A percentile compares a stretch with the other conserved stretches of the same genome.
Evolutionary conservation across 2,329 filamentous ascomycete species (phyloP).

Genomic region (Fusarium avenaceum): DNA sequence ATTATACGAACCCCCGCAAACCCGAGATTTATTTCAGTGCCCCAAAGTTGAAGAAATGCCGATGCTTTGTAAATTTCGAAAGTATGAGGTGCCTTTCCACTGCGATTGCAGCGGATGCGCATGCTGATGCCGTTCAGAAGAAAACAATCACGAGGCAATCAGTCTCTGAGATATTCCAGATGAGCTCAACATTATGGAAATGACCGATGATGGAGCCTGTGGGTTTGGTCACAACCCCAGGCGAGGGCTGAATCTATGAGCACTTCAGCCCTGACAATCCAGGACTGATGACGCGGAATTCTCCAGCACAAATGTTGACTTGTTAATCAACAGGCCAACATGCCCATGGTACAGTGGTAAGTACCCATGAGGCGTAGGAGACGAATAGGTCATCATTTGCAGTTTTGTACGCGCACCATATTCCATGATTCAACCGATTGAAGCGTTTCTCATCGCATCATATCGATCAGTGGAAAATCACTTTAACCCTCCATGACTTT

Average conservation of each 20-base stretch:
- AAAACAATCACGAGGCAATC: background rate
- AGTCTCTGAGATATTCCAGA: background rate
- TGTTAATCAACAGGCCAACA: slow-evolving; percentile 7
- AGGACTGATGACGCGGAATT: slow-evolving; percentile 33
- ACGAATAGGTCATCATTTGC: background rate
- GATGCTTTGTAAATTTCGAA: slow-evolving; percentile 14
- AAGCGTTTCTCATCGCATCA: slow-evolving; percentile 15
- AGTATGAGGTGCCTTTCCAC: background rate
- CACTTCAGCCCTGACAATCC: slow-evolving; percentile 36
- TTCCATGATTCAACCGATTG: background rate
- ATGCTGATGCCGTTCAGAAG: background rate
- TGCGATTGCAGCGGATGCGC: too few species aligned
- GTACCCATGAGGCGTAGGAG: too few species aligned
- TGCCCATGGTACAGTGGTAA: too few species aligned
- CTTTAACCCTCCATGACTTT: slow-evolving; percentile 8
- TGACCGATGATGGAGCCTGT: slow-evolving; percentile 8
- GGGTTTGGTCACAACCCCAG: slow-evolving; percentile 19
- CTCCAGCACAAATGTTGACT: slow-evolving; percentile 3
- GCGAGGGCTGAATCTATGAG: slow-evolving; percentile 11
- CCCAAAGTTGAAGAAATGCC: slow-evolving; percentile 21
- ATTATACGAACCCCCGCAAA: slow-evolving; percentile 36
- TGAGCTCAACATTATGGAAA: slow-evolving; percentile 4
- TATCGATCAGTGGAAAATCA: slow-evolving; percentile 36
- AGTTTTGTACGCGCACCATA: background rate
- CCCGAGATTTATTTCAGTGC: background rate